These are phyloP conservation scores for Henningerozyma blattae DNA, from an alignment of 805 yeast genomes.

Conservation along the genomic window DNA sequence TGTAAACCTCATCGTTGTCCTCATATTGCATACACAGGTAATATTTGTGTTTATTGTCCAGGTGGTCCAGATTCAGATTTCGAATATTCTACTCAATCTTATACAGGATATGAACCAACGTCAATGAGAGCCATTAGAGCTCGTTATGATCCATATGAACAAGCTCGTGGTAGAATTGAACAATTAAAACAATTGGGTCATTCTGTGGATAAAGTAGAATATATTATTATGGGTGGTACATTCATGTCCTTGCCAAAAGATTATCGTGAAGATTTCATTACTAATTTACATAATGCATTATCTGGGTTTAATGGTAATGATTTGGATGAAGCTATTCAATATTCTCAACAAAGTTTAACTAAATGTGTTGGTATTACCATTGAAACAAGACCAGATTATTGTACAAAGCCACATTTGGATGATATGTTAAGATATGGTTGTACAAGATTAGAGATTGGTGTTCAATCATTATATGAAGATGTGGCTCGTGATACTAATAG, in stretches of 20 bases:
- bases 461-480: conserved; percentile 93
- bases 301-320: conserved; percentile 84
- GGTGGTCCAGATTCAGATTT: conserved; percentile 99
- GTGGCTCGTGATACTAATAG: conserved; percentile 97
- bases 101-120: conserved; percentile 97
- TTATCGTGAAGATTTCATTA: conserved; percentile 81
- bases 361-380: conserved; percentile 98
- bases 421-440: conserved; percentile 97
- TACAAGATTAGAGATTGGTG: conserved; percentile 93
- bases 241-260: conserved; percentile 89
- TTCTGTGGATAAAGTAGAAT: conserved; percentile 93
- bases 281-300: conserved; percentile 86
- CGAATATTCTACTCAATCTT: conserved; percentile 95
- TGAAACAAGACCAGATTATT: conserved; percentile 96
- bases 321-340: conserved; percentile 79
- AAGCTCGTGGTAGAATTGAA: conserved; percentile 94
- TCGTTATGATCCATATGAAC: conserved; percentile 95
- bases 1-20: conserved; percentile 99
- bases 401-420: conserved; percentile 88
- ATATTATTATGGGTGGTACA: conserved; percentile 98
- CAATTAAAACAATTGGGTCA: conserved; percentile 93
- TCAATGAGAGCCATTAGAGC: conserved; percentile 99
- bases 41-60: conserved; percentile 96
- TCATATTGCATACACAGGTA: conserved; percentile 97
- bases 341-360: conserved; percentile 87